Evolutionary conservation across 2,329 filamentous ascomycete genomes (phyloP).

Genomic region (Aspergillus ruber): DNA sequence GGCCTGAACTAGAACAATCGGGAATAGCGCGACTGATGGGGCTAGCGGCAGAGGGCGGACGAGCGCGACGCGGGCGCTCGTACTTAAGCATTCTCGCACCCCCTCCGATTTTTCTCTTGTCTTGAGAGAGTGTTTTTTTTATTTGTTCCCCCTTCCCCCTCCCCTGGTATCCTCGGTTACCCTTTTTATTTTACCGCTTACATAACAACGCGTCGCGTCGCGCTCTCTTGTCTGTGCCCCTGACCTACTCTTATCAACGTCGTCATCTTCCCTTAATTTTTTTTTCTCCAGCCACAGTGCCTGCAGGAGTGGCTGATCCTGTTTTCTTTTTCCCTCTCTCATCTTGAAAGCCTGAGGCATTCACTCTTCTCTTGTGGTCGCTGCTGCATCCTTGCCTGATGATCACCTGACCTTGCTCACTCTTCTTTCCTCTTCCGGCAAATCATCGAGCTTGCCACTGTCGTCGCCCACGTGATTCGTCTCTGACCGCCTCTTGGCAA

Average conservation of each 20-base stretch:
- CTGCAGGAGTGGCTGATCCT: constrained; percentile 1
- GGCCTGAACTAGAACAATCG: constrained; percentile 27
- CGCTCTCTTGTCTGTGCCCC: not conserved
- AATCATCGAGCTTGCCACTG: not conserved
- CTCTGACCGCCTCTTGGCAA: constrained; percentile 34
- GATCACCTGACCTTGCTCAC: constrained; percentile 13
- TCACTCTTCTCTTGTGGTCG: not conserved
- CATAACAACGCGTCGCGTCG: constrained; percentile 1
- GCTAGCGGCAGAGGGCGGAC: constrained; percentile 30
- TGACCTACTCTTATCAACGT: not conserved
- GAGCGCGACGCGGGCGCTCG: constrained; percentile 27
- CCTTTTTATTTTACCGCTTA: not conserved
- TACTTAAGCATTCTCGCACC: constrained; percentile 40
- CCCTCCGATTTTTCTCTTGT: constrained; percentile 33
- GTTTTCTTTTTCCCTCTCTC: not conserved
- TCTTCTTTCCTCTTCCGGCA: constrained; percentile 7
- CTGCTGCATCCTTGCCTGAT: constrained; percentile 8
- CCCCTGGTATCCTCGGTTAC: constrained; percentile 7
- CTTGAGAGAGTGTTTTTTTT: constrained; percentile 24
- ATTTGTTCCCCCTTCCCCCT: not conserved
- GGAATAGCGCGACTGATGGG: constrained; percentile 30
- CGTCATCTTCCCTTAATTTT: not conserved
- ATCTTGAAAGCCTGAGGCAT: constrained; percentile 8
- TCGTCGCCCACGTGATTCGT: constrained; percentile 32
- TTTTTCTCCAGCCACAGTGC: constrained; percentile 1